phyloP scores from a whole-genome alignment of 2,329 filamentous ascomycete species.

The Didymellaceae sp. region DNA sequence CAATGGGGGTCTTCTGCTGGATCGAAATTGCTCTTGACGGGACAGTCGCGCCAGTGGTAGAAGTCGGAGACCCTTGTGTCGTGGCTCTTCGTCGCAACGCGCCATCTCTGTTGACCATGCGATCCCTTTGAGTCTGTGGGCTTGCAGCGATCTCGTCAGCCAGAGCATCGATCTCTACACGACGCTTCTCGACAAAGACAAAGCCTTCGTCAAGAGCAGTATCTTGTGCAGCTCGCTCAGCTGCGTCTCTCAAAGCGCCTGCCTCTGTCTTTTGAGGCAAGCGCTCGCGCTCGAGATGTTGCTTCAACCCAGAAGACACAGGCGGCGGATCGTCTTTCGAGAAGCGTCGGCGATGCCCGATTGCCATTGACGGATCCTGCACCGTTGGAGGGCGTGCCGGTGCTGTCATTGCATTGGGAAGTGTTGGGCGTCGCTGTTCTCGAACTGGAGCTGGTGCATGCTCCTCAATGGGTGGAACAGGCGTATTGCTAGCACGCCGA shows the following conservation, averaged over 20 bases:
- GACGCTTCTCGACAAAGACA: constrained; percentile 91
- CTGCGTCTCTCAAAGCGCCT: constrained; percentile 53
- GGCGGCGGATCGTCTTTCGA: constrained; percentile 56
- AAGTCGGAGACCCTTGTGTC: constrained; percentile 74
- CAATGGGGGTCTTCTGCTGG: constrained; percentile 65
- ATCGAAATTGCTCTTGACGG: constrained; percentile 79
- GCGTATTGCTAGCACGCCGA: constrained; percentile 45
- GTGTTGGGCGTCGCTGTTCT: constrained; percentile 52
- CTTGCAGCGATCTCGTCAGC: constrained; percentile 93
- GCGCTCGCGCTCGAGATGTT: constrained; percentile 53
- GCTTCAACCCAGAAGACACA: constrained; percentile 56
- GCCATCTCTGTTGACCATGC: constrained; percentile 61
- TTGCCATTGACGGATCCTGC: constrained; percentile 46
- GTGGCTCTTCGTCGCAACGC: constrained; percentile 77
- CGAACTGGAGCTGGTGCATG: constrained; percentile 39
- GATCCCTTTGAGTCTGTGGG: constrained; percentile 62
- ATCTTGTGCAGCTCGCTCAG: constrained; percentile 78
- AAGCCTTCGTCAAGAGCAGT: constrained; percentile 92
- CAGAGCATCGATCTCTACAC: constrained; percentile 95
- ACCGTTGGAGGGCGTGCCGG: constrained; percentile 50
- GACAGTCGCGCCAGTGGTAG: constrained; percentile 72
- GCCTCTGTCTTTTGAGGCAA: constrained; percentile 50
- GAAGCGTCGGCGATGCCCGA: constrained; percentile 68
- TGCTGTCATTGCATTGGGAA: constrained; percentile 54
- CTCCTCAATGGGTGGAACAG: constrained; percentile 42